Base-by-base conservation (phyloP, 2,329 filamentous ascomycete genomes). In the Colletotrichum orbiculare region DNA sequence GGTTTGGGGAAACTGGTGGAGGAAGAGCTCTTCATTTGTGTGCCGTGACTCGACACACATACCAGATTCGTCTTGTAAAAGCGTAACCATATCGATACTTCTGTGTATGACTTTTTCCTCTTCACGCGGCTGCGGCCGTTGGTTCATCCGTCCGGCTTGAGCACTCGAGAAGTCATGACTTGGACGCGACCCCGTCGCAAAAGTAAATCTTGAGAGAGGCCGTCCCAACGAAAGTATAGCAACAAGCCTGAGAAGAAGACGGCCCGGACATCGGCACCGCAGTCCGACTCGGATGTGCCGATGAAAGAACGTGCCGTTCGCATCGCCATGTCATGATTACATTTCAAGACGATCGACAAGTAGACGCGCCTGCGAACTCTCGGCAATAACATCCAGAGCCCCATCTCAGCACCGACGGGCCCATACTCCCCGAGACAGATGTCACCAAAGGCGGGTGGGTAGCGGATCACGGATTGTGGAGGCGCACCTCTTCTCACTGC, bases 41-140 rank as follows among this genome's bases (percentile, higher is more conserved):
- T 37, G 45, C 41, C 17, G 54, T 50, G 46, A 58, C 55, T 58
- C 55, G 25, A 42, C 15, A 41, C 10, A 13, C 17, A 47, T 43
- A 37, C 43, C 55, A 58, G 45, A 50, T 50, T 39, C 55, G 47
- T 58, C 55, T 58, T 46, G 55, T 58, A 17, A 13, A 50, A 8
- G n/a, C 43, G 34, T 50, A 58, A 58, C 46, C 55, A 50, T 58
- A 50, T 50, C 33, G 12, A 15, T 47, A 42, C 39, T 48, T 53
- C 43, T 59, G 25, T 49, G 56, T 39, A 39, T 59, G 47, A 52
- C 48, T n/a, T 49, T 49, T 37, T 37, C 7, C 54, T 33, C 39
- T 39, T 46, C 17, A 46, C 41, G 39, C 53, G 53, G 42, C 25
- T 4, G 38, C 55, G 45, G 54, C 54, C 39, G 53, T 48, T 57